Base-by-base conservation (phyloP, 495 filamentous ascomycete genomes). In the Aspergillus bridgeri region DNA sequence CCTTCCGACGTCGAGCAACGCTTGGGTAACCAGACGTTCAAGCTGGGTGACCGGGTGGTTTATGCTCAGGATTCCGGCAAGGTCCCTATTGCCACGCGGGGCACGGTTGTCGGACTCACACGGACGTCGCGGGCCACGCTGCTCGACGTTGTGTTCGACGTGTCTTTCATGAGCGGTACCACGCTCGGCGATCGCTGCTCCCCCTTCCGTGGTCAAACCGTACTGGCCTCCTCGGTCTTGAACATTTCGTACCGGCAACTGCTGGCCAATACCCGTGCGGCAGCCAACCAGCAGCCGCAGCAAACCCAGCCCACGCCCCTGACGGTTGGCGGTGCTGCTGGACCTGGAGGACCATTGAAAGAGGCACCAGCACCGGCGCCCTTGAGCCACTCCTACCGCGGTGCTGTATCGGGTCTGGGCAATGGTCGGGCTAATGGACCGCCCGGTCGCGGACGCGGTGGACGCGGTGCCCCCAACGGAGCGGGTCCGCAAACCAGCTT, bases 191-290 rank as follows among this genome's bases (percentile, higher is more conserved):
- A 89, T 22, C 85, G 95, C 22, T 98, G 95, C 70, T 89, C 91
- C n/a, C 89, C 89, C 6, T 98, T 98, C 86, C 85, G 95, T 42
- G 95, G 95, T 42, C 92, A 94, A 68, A 97, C 95, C 0, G 91
- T 99, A 9, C 83, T 89, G 2, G 79, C 85, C 18, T 84, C 86
- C 9, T 87, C 89, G 0, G 90, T 96, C 20, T 86, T 99, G 17
- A 99, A 99, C 69, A 69, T 97, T 42, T 86, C 87, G 7, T 79
- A 92, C 61, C 83, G 81, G 55, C 95, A 98, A 73, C 79, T 96
- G 44, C 78, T 95, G 49, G 85, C 88, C 44, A 83, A 75, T 48
- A 89, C 90, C 15, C 85, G 87, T 53, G 89, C 90, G 22, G 84
- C 81, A 48, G 81, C 85, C 29, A 86, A 73, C 55, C 82, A 83